phyloP scores from a whole-genome alignment of 768 basidiomycete species.

The Russula vinacea region DNA sequence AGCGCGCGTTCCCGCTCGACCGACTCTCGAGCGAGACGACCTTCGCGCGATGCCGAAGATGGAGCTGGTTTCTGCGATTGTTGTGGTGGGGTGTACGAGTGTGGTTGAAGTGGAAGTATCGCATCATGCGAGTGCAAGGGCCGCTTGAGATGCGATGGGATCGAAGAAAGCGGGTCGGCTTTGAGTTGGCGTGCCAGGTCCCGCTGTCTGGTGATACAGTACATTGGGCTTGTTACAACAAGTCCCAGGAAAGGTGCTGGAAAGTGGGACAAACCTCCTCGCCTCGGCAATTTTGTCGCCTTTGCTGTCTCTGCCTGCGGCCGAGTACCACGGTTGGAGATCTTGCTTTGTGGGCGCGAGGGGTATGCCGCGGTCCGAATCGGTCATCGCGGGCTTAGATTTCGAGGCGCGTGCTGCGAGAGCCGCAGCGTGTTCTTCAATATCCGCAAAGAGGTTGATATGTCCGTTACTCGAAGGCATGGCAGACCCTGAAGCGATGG shows the following conservation, averaged over 20 bases:
- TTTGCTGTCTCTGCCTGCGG: conserved; percentile 20
- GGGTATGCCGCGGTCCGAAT: conserved; percentile 68
- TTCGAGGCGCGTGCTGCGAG: conserved; percentile 49
- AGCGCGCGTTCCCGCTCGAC: conserved; percentile 71
- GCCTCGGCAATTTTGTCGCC: conserved; percentile 32
- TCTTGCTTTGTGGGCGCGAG: conserved; percentile 75
- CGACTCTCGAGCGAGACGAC: conserved; percentile 66
- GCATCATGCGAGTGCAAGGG: conserved; percentile 31
- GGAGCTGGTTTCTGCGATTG: conserved; percentile 29
- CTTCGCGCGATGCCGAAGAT: conserved; percentile 39
- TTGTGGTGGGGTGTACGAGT: conserved; percentile 27
- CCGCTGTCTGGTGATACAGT: conserved; percentile 45
- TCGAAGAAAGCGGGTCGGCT: conserved; percentile 72
- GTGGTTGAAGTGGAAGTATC: not conserved
- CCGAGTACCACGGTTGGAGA: conserved; percentile 74
- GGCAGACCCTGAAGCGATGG: conserved; percentile 31
- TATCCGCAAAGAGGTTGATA: conserved; percentile 80
- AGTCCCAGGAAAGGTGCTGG: not conserved
- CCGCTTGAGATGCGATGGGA: conserved; percentile 60
- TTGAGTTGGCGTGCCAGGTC: conserved; percentile 60
- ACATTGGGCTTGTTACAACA: not conserved
- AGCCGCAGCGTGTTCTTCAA: conserved; percentile 58
- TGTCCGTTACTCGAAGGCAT: conserved; percentile 49
- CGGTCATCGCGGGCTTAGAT: conserved; percentile 35
- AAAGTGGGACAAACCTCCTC: conserved; percentile 29